These are phyloP conservation scores for Syzygium jambos DNA, from an alignment of 345 rosid genomes.

Conservation along the genomic window DNA sequence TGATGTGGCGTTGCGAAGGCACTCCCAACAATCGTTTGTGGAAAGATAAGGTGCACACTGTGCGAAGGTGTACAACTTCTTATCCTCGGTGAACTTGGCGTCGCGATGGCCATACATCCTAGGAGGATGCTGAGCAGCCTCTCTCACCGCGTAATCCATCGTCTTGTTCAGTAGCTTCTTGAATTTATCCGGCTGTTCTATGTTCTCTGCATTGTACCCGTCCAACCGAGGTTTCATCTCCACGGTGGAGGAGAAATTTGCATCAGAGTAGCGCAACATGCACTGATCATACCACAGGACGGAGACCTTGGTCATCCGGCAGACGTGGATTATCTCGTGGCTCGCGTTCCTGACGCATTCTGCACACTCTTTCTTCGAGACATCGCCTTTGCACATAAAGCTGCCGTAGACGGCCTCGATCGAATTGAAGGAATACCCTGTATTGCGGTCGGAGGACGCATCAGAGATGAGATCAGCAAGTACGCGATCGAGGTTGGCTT, in stretches of 20 bases:
- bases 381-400: slow-evolving; percentile 20
- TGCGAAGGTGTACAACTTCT: background rate
- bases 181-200: background rate
- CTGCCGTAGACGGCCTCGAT: background rate
- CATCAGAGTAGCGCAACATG: slow-evolving; percentile 14
- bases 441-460: background rate
- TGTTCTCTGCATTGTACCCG: background rate
- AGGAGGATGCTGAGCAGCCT: background rate
- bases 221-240: background rate
- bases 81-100: background rate
- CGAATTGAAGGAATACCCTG: background rate
- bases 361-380: background rate
- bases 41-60: background rate
- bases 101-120: background rate
- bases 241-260: slow-evolving; percentile 1
- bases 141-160: background rate
- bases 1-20: background rate
- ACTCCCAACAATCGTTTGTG: background rate
- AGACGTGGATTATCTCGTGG: background rate
- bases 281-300: slow-evolving; percentile 27
- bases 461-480: background rate
- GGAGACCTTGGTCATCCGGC: background rate
- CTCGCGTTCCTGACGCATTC: slow-evolving; percentile 7
- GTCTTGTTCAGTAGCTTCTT: background rate
- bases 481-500: background rate